These are phyloP conservation scores for Spiraea crenata DNA, from an alignment of 331 rosid species.

Conservation along the genomic window DNA sequence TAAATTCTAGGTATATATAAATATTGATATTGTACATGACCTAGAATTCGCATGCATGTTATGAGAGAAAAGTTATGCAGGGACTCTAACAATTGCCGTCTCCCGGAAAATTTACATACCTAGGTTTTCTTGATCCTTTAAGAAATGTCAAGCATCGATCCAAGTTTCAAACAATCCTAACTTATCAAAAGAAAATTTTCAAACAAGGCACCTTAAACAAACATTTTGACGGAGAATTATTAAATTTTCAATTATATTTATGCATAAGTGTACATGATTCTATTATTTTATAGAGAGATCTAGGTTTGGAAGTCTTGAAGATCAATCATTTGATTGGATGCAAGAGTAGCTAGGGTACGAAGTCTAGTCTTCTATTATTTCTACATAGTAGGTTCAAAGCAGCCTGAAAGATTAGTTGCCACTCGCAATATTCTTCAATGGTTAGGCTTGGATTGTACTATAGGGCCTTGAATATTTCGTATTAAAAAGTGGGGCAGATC, in stretches of 20 bases:
- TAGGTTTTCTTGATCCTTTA: no score
- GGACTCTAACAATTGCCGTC: no score
- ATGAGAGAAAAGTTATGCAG: background rate
- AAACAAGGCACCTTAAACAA: background rate
- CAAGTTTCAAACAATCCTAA: background rate
- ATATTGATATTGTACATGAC: no score
- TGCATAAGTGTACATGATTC: background rate
- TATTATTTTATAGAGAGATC: background rate
- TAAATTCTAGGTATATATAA: no score
- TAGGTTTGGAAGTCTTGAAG: background rate
- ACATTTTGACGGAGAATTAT: background rate
- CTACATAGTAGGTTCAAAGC: background rate
- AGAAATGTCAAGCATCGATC: background rate
- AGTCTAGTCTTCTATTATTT: no score
- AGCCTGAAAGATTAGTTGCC: background rate
- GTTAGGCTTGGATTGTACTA: background rate
- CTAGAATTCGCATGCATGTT: background rate
- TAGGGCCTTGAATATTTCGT: no score
- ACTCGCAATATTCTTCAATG: constrained; percentile 17
- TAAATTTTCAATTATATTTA: no score
- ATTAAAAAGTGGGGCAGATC: no score
- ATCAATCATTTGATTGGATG: constrained; percentile 17
- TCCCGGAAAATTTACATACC: no score
- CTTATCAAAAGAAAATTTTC: background rate
- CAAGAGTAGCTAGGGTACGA: constrained; percentile 4